A percentile compares a stretch with the other conserved stretches of the same genome.
Evolutionary conservation across 768 basidiomycete genomes (phyloP).

Genomic region (Sarcodon aspratus): DNA sequence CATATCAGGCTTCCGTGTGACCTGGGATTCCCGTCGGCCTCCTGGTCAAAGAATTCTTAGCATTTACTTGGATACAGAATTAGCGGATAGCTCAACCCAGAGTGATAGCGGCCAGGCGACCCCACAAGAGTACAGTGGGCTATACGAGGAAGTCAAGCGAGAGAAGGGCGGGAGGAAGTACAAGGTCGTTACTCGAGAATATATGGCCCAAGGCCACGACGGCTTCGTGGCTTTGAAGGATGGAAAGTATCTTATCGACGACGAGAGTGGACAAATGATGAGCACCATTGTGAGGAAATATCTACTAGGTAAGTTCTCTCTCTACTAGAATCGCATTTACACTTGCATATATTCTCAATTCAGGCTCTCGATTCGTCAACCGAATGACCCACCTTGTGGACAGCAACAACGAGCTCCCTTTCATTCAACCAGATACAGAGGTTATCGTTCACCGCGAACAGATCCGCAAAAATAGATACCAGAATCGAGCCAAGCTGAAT

Average conservation of each 20-base stretch:
- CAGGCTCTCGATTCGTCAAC: slow-evolving; percentile 70
- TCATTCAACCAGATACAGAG: slow-evolving; percentile 32
- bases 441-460: slow-evolving; percentile 37
- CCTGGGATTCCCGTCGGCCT: slow-evolving; percentile 74
- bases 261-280: slow-evolving; percentile 73
- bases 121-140: neutral
- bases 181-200: slow-evolving; percentile 76
- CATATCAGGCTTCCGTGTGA: slow-evolving; percentile 72
- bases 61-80: slow-evolving; percentile 43
- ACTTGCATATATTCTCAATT: neutral
- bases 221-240: slow-evolving; percentile 64
- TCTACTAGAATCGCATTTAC: neutral
- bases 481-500: slow-evolving; percentile 5
- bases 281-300: slow-evolving; percentile 75
- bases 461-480: slow-evolving; percentile 22
- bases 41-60: slow-evolving; percentile 66
- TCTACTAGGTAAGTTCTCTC: slow-evolving; percentile 47
- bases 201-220: slow-evolving; percentile 70
- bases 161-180: slow-evolving; percentile 46
- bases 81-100: slow-evolving; percentile 10
- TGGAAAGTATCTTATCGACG: slow-evolving; percentile 62
- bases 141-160: slow-evolving; percentile 37
- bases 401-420: slow-evolving; percentile 10
- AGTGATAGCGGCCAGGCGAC: slow-evolving; percentile 16
- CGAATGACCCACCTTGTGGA: slow-evolving; percentile 35